Base-by-base conservation (phyloP, 352 stramenopile species). In the Blastocystis sp. region DNA sequence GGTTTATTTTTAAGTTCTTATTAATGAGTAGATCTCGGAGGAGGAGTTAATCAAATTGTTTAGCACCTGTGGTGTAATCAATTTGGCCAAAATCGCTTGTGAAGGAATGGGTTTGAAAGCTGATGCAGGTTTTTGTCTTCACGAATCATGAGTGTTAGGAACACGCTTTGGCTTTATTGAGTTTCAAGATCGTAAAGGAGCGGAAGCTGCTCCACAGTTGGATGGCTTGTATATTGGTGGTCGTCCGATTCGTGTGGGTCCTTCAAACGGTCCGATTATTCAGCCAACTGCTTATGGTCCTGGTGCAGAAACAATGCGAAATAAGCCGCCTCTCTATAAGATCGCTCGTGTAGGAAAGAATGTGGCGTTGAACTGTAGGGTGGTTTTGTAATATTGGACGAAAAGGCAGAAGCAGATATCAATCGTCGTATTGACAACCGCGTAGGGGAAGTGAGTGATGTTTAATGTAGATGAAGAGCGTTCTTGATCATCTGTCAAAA, bases 111-210 rank as follows among this genome's bases (percentile, higher is more conserved):
- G 66, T n/a, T 76, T 89, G 41, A 89, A 89, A 41, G 20, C 78
- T 26, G 66, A 89, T 89, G 78, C 63, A 16, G 78, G 78, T 89
- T 54, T 18, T 16, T 13, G 11, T 87, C 9, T 87, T 11, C 20
- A 75, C 45, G 9, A 7, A 13, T 24, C 5, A 54, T 87, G 39
- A 87, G 7, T 75, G 1, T 76, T 59, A 81, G 75, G 55, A 47
- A 89, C 63, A 76, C 78, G 78, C 50, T 89, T 89, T 56, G 78
- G 63, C 26, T 89, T 89, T 89, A 69, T 89, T 20, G 78, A 89
- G n/a, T 89, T 89, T 45, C 63, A 76, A 54, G 59, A 24, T 7
- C 78, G 78, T 56, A 34, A 69, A 37, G 63, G 63, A 45, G 78
- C 66, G 0, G 43, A 89, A 45, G 56, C 63, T 30, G 78, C 78